Conservation (phyloP, 208 protist species). For the Trypanosoma boissoni region DNA sequence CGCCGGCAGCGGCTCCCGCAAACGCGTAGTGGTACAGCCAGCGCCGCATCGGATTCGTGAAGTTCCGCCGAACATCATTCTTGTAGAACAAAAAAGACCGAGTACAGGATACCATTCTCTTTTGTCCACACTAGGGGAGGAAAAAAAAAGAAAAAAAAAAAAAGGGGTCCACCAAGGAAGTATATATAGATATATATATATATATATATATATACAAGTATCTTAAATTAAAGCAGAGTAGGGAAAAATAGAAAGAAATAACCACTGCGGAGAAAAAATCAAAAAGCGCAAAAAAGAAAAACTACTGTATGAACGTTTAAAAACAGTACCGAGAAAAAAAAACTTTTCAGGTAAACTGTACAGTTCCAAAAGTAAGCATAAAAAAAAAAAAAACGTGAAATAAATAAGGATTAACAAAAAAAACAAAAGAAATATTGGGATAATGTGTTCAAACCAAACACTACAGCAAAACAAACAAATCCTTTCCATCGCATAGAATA, state of each 20-base stretch:
- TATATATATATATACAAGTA: neutral
- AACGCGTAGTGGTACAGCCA: conserved; percentile 76
- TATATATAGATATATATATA: neutral
- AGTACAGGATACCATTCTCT: conserved; percentile 4
- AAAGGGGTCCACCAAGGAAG: neutral
- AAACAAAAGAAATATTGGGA: neutral
- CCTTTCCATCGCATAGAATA: too few species aligned
- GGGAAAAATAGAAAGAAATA: too few species aligned
- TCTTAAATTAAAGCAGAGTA: neutral
- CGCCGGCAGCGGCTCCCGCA: conserved; percentile 25
- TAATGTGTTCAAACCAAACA: neutral
- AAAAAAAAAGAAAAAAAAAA: conserved; percentile 23
- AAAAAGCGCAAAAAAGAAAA: too few species aligned
- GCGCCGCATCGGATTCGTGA: conserved; percentile 64
- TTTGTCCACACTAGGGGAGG: neutral
- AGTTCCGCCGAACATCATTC: conserved; percentile 29
- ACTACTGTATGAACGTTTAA: too few species aligned
- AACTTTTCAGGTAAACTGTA: too few species aligned
- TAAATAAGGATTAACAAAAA: neutral
- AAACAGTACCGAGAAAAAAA: too few species aligned
- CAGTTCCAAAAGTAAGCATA: too few species aligned
- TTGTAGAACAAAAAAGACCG: conserved; percentile 49
- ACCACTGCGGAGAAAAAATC: too few species aligned
- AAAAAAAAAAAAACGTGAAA: neutral
- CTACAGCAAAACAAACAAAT: conserved; percentile 6